phyloP scores from a whole-genome alignment of 2,329 filamentous ascomycete genomes.

The Colletotrichum sp. region DNA sequence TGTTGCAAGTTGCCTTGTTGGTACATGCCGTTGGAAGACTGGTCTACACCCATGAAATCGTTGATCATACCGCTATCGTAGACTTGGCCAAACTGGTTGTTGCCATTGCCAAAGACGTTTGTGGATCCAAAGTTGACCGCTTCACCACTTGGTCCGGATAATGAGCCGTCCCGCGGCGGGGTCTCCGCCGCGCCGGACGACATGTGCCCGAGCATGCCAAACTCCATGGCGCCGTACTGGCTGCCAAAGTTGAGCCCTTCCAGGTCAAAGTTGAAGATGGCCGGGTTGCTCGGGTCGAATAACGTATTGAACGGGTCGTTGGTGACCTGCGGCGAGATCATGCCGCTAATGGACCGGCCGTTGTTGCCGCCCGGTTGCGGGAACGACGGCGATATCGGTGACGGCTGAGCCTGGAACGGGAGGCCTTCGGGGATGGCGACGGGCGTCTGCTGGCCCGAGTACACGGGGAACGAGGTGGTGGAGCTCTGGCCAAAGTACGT shows the following conservation, averaged over 20 bases:
- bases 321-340: slow-evolving; percentile 55
- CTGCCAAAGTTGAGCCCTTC: slow-evolving; percentile 95
- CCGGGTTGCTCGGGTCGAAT: slow-evolving; percentile 91
- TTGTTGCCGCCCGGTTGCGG: slow-evolving; percentile 50
- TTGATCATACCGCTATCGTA: slow-evolving; percentile 58
- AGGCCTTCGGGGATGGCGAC: slow-evolving; percentile 54
- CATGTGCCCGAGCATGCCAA: slow-evolving; percentile 96
- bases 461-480: slow-evolving; percentile 56
- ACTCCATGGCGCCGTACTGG: slow-evolving; percentile 93
- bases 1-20: slow-evolving; percentile 65
- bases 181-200: slow-evolving; percentile 87
- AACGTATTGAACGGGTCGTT: slow-evolving; percentile 63
- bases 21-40: slow-evolving; percentile 51
- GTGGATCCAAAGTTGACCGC: slow-evolving; percentile 44
- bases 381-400: slow-evolving; percentile 78
- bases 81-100: slow-evolving; percentile 52
- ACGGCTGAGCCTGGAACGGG: slow-evolving; percentile 69
- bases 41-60: slow-evolving; percentile 60
- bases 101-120: slow-evolving; percentile 57
- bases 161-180: slow-evolving; percentile 67
- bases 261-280: slow-evolving; percentile 94
- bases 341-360: slow-evolving; percentile 39
- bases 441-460: slow-evolving; percentile 49
- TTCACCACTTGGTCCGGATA: slow-evolving; percentile 42
- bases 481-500: slow-evolving; percentile 55